Conservation (phyloP, 2,329 filamentous ascomycete genomes). For the Ceratocystis destructans region DNA sequence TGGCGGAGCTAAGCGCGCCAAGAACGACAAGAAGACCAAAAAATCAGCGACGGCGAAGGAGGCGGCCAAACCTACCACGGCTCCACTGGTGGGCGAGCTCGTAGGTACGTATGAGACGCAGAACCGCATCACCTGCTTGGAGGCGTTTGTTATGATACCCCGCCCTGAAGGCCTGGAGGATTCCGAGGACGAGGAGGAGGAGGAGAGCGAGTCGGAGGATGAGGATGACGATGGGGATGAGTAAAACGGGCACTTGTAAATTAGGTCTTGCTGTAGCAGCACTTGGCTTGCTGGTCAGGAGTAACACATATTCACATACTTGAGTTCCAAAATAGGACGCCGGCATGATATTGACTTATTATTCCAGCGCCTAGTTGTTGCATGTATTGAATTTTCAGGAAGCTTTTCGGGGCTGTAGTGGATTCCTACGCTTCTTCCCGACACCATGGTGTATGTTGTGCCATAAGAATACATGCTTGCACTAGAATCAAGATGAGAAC, state of each 20-base stretch:
- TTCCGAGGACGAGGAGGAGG: constrained; percentile 30
- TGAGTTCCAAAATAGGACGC: no score
- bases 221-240: constrained; percentile 27
- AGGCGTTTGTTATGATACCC: constrained; percentile 71
- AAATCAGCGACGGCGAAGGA: constrained; percentile 25
- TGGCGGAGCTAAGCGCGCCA: constrained; percentile 19
- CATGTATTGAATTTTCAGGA: no score
- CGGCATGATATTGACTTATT: no score
- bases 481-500: no score
- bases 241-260: constrained; percentile 10
- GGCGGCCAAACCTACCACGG: neutral
- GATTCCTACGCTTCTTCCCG: no score
- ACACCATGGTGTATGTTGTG: no score
- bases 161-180: constrained; percentile 47
- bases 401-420: no score
- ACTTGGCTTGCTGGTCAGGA: no score
- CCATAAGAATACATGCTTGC: no score
- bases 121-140: constrained; percentile 79
- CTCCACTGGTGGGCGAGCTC: constrained; percentile 42
- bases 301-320: no score
- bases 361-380: no score
- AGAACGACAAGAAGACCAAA: constrained; percentile 19
- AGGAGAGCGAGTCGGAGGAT: constrained; percentile 28
- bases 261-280: no score
- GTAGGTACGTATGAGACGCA: constrained; percentile 71